These are phyloP conservation scores for Cyclocybe cylindracea DNA, from an alignment of 768 basidiomycete genomes.

Conservation along the genomic window DNA sequence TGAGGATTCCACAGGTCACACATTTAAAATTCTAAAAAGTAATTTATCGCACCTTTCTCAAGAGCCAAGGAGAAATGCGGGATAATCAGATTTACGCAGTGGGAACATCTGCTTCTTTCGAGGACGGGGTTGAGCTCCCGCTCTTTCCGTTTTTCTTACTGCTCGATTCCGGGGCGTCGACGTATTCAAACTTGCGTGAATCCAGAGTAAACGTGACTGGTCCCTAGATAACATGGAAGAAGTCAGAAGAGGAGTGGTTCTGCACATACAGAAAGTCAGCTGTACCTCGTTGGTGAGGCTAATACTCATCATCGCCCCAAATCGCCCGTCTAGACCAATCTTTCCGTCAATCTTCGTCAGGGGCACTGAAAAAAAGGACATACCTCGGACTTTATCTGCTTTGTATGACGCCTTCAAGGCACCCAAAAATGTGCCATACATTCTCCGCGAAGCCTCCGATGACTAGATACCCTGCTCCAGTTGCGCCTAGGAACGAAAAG, in stretches of 20 bases:
- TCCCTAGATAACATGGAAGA: constrained; percentile 32
- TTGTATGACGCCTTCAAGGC: constrained; percentile 67
- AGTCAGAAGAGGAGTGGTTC: no score
- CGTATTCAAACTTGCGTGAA: constrained; percentile 29
- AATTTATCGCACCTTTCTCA: no score
- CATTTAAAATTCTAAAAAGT: no score
- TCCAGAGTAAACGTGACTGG: background rate
- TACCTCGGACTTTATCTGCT: constrained; percentile 80
- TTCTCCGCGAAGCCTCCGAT: constrained; percentile 59
- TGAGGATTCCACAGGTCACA: no score
- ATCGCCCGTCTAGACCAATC: constrained; percentile 70
- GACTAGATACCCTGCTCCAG: constrained; percentile 43
- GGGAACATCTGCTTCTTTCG: no score
- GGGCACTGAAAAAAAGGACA: constrained; percentile 11
- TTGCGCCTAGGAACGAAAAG: background rate
- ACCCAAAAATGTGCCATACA: constrained; percentile 76
- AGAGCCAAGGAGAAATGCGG: no score
- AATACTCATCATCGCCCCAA: constrained; percentile 97
- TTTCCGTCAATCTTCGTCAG: constrained; percentile 4
- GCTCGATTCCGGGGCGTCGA: no score
- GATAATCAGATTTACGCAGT: no score
- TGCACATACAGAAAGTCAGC: constrained; percentile 1
- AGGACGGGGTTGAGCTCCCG: no score
- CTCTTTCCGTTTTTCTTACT: no score
- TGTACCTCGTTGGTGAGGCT: constrained; percentile 81